These are phyloP conservation scores for Teratosphaeriaceae sp. DNA, from an alignment of 2,329 filamentous ascomycete genomes.

Conservation along the genomic window DNA sequence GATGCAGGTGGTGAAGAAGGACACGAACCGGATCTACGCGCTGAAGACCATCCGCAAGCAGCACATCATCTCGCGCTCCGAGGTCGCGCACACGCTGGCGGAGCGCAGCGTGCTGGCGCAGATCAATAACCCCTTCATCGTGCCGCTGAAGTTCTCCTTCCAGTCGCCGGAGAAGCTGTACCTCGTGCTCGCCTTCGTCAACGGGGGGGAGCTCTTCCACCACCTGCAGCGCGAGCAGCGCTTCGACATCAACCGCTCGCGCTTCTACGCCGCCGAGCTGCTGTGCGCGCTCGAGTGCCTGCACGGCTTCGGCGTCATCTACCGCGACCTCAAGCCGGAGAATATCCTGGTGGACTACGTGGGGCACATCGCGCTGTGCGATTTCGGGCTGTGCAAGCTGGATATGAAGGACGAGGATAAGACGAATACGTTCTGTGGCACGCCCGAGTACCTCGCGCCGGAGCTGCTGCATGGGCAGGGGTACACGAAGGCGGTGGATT, in stretches of 20 bases:
- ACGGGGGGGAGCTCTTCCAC: conserved; percentile 95
- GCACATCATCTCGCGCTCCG: conserved; percentile 96
- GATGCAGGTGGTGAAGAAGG: conserved; percentile 98
- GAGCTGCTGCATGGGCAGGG: conserved; percentile 89
- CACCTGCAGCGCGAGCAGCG: conserved; percentile 94
- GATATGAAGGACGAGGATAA: conserved; percentile 99
- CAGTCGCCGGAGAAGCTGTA: conserved; percentile 98
- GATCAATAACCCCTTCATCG: conserved; percentile 99
- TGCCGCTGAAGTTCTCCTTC: conserved; percentile 98
- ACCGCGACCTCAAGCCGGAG: conserved; percentile 94
- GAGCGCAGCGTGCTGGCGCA: conserved; percentile 97
- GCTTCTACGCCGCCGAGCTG: conserved; percentile 96
- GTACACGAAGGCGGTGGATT: conserved; percentile 97
- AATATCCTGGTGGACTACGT: conserved; percentile 98
- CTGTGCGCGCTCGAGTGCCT: conserved; percentile 92
- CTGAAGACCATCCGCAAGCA: conserved; percentile 99
- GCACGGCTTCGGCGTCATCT: conserved; percentile 98
- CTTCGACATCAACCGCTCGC: conserved; percentile 93
- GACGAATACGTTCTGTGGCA: conserved; percentile 97
- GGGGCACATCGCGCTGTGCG: conserved; percentile 93
- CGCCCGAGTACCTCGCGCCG: conserved; percentile 92
- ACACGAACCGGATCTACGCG: conserved; percentile 95
- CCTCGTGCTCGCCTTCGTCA: conserved; percentile 93
- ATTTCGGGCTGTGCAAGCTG: conserved; percentile 96
- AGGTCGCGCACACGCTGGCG: conserved; percentile 93